phyloP scores from a whole-genome alignment of 176 grass and related monocot genomes.

The Raddia distichophylla region DNA sequence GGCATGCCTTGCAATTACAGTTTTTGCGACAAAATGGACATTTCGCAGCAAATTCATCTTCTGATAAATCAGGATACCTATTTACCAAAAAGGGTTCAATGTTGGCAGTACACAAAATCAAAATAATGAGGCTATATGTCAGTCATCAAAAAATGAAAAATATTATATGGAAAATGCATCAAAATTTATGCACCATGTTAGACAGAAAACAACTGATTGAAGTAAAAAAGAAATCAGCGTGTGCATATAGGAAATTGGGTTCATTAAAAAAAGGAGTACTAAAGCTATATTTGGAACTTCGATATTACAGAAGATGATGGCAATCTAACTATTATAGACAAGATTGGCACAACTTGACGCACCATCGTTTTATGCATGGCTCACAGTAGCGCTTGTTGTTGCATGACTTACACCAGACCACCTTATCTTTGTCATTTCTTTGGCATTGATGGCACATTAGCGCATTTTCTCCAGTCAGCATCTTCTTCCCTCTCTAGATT shows the following conservation, averaged over 20 bases:
- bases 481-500: slow-evolving; percentile 39
- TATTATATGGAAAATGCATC: neutral
- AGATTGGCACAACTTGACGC: slow-evolving; percentile 1
- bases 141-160: slow-evolving; percentile 17
- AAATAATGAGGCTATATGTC: neutral
- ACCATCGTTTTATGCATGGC: slow-evolving; percentile 63
- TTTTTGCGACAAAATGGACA: slow-evolving; percentile 67
- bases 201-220: neutral
- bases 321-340: slow-evolving; percentile 5
- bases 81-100: slow-evolving; percentile 27
- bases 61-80: slow-evolving; percentile 69
- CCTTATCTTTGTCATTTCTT: slow-evolving; percentile 58
- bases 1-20: slow-evolving; percentile 82
- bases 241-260: neutral
- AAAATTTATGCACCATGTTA: neutral
- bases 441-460: slow-evolving; percentile 80
- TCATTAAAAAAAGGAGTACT: neutral
- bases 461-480: slow-evolving; percentile 49
- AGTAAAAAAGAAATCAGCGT: neutral
- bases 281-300: neutral
- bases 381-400: slow-evolving; percentile 56
- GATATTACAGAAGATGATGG: slow-evolving; percentile 1
- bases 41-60: slow-evolving; percentile 56
- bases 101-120: slow-evolving; percentile 3
- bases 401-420: slow-evolving; percentile 61